Conservation (phyloP, 805 yeast species). For the Wickerhamiella occidentalis region DNA sequence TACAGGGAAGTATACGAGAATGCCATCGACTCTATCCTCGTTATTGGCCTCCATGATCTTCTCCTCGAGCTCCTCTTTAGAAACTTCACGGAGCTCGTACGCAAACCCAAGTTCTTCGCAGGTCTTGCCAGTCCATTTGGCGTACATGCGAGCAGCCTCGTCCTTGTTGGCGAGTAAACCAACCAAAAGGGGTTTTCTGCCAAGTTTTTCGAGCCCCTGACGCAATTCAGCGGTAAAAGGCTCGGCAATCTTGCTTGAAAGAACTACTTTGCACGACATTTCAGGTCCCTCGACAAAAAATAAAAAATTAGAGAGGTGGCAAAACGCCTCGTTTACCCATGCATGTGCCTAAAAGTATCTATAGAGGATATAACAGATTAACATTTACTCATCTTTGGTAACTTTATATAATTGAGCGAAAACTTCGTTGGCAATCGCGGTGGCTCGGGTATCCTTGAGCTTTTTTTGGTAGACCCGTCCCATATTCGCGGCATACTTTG, state of each 20-base stretch:
- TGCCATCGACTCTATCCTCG: conserved; percentile 70
- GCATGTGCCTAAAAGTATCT: not conserved
- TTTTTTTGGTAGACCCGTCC: not conserved
- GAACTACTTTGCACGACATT: conserved; percentile 39
- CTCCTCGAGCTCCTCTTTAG: conserved; percentile 76
- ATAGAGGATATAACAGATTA: too few species aligned
- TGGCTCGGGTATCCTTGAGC: not conserved
- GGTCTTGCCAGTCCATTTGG: conserved; percentile 91
- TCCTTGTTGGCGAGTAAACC: conserved; percentile 88
- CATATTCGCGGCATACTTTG: not conserved
- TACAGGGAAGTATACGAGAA: conserved; percentile 95
- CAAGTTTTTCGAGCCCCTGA: conserved; percentile 40
- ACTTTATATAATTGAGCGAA: not conserved
- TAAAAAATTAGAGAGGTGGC: conserved; percentile 5
- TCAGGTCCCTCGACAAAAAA: not conserved
- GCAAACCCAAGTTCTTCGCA: conserved; percentile 74
- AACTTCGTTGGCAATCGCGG: conserved; percentile 4
- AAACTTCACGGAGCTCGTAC: conserved; percentile 62
- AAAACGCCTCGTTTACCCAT: conserved; percentile 4
- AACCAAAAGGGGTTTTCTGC: conserved; percentile 60
- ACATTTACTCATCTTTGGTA: not conserved
- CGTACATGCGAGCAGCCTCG: conserved; percentile 92
- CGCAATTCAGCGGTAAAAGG: conserved; percentile 62
- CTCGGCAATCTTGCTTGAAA: conserved; percentile 82
- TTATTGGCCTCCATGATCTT: conserved; percentile 70